Evolutionary conservation across 768 basidiomycete species (phyloP).

Genomic region (Mycena sanguinolenta): DNA sequence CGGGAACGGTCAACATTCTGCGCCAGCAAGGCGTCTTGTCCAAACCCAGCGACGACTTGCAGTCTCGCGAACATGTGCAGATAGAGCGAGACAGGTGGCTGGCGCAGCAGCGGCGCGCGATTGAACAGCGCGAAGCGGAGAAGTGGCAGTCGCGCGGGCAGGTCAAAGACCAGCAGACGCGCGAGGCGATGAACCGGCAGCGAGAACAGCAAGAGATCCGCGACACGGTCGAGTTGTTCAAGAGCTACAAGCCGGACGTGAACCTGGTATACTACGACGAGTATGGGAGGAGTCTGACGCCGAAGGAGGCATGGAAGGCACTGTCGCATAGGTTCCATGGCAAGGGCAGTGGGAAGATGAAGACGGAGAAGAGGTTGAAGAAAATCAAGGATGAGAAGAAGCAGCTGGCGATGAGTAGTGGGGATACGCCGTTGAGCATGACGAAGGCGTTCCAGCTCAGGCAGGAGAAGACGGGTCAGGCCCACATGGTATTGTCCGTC

Average conservation of each 20-base stretch:
- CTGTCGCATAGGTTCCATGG: slow-evolving; percentile 98
- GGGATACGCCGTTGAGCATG: slow-evolving; percentile 97
- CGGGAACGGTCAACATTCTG: slow-evolving; percentile 88
- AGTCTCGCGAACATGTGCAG: slow-evolving; percentile 86
- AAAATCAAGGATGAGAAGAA: slow-evolving; percentile 99
- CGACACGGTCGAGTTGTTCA: slow-evolving; percentile 84
- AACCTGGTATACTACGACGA: slow-evolving; percentile 98
- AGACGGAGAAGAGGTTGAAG: slow-evolving; percentile 96
- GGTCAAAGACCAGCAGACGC: slow-evolving; percentile 91
- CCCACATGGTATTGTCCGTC: slow-evolving; percentile 95
- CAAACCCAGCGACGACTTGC: slow-evolving; percentile 69
- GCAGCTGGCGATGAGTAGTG: slow-evolving; percentile 92
- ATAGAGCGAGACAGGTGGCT: slow-evolving; percentile 91
- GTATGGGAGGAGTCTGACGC: slow-evolving; percentile 87
- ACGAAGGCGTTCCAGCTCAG: slow-evolving; percentile 92
- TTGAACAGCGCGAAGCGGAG: slow-evolving; percentile 87
- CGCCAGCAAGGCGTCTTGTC: slow-evolving; percentile 93
- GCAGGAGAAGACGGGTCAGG: slow-evolving; percentile 94
- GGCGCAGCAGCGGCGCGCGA: slow-evolving; percentile 82
- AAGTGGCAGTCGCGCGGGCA: slow-evolving; percentile 80
- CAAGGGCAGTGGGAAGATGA: slow-evolving; percentile 96
- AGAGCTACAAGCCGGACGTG: slow-evolving; percentile 96
- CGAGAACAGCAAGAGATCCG: slow-evolving; percentile 94
- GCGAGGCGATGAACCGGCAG: slow-evolving; percentile 94
- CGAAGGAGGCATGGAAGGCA: slow-evolving; percentile 99